phyloP scores from a whole-genome alignment of 2,329 filamentous ascomycete species.

The Botrytis galanthina region DNA sequence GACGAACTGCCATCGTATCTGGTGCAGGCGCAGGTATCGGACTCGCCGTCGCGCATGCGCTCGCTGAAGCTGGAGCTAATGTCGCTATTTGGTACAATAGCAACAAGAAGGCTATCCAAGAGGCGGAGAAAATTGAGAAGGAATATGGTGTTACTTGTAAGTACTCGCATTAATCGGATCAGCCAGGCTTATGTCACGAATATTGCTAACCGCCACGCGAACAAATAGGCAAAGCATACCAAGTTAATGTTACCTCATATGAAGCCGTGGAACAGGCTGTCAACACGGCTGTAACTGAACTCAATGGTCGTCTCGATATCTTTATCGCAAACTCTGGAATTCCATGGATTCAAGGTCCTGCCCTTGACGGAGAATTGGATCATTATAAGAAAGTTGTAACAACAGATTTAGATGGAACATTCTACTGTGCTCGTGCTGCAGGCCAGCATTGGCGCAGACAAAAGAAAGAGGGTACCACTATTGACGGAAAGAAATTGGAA shows the following conservation, averaged over 20 bases:
- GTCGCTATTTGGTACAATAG: conserved; percentile 57
- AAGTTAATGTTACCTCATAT: conserved; percentile 57
- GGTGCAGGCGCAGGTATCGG: conserved; percentile 48
- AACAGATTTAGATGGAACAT: conserved; percentile 73
- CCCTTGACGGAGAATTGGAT: conserved; percentile 62
- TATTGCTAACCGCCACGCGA: conserved; percentile 6
- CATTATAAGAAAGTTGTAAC: conserved; percentile 66
- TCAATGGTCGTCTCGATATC: conserved; percentile 72
- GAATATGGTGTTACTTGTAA: conserved; percentile 66
- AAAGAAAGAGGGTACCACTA: conserved; percentile 62
- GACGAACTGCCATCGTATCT: conserved; percentile 54
- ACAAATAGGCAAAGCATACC: conserved; percentile 55
- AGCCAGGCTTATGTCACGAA: neutral
- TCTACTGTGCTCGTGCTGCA: conserved; percentile 72
- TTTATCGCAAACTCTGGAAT: conserved; percentile 80
- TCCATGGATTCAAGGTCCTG: conserved; percentile 66
- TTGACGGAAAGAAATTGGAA: conserved; percentile 59
- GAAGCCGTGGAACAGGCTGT: conserved; percentile 44
- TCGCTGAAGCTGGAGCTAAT: conserved; percentile 46
- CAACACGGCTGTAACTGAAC: conserved; percentile 54
- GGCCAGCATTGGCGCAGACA: conserved; percentile 69
- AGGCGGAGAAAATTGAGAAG: conserved; percentile 62
- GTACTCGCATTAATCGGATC: conserved; percentile 32
- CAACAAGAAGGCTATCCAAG: conserved; percentile 61
- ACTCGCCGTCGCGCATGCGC: conserved; percentile 45